A percentile compares a stretch with the other conserved stretches of the same genome.
These are phyloP conservation scores for Paragyromitra xinjiangensis DNA, from an alignment of 495 filamentous ascomycete genomes.

Conservation along the genomic window DNA sequence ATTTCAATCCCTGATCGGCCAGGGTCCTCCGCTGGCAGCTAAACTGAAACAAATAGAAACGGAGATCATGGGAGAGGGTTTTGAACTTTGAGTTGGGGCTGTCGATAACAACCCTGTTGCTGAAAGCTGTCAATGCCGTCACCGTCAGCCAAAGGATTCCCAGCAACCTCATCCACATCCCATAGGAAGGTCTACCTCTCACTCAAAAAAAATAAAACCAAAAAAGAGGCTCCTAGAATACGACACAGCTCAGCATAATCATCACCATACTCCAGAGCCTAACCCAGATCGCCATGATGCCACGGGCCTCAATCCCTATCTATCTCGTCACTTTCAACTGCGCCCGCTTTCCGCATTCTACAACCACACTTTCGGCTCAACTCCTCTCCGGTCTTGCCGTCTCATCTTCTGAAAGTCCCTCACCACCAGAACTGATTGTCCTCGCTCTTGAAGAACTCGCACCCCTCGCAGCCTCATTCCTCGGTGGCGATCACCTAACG, in stretches of 20 bases:
- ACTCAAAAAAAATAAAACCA: background rate
- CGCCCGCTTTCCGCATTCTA: slow-evolving; percentile 67
- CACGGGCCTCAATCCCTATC: slow-evolving; percentile 57
- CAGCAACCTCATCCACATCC: background rate
- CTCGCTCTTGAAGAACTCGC: slow-evolving; percentile 89
- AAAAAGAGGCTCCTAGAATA: slow-evolving; percentile 2
- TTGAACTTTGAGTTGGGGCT: background rate
- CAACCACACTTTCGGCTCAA: slow-evolving; percentile 72
- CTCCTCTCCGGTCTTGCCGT: slow-evolving; percentile 74
- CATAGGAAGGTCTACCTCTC: background rate
- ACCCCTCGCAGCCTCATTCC: slow-evolving; percentile 81
- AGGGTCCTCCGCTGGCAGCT: background rate
- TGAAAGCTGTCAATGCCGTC: background rate
- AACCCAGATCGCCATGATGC: slow-evolving; percentile 17
- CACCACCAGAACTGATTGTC: slow-evolving; percentile 74
- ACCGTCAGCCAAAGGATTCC: slow-evolving; percentile 3
- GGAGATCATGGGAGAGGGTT: slow-evolving; percentile 13
- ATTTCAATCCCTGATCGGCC: slow-evolving; percentile 20
- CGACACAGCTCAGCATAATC: background rate
- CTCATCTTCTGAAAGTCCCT: slow-evolving; percentile 56
- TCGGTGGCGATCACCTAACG: slow-evolving; percentile 81
- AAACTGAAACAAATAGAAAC: slow-evolving; percentile 6
- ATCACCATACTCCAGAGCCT: background rate
- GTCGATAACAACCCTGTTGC: background rate
- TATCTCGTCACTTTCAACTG: slow-evolving; percentile 94